These are phyloP conservation scores for Fomitopsis betulina DNA, from an alignment of 1,284 basidiomycete genomes.

Conservation along the genomic window DNA sequence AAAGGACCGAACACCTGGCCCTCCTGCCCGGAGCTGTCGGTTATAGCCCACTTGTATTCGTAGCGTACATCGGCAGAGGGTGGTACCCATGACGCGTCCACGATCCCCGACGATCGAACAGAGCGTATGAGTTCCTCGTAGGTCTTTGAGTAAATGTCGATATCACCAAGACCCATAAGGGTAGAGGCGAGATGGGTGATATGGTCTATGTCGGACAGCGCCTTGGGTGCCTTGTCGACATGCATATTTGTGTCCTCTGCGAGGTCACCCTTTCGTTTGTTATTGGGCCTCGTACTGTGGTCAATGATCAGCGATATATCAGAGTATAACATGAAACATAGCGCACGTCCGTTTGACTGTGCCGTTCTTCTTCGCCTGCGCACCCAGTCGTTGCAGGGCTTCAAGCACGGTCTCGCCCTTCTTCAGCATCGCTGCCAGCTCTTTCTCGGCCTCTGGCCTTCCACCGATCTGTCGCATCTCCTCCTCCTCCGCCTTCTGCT, in stretches of 20 bases:
- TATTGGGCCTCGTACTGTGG: constrained; percentile 23
- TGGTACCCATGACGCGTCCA: constrained; percentile 67
- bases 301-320: neutral
- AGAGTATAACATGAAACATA: neutral
- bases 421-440: constrained; percentile 71
- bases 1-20: constrained; percentile 73
- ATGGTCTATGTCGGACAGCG: constrained; percentile 57
- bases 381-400: constrained; percentile 84
- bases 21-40: constrained; percentile 38
- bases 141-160: constrained; percentile 78
- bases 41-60: constrained; percentile 74
- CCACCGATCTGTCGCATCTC: constrained; percentile 62
- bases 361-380: constrained; percentile 56
- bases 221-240: constrained; percentile 39
- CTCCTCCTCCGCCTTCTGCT: constrained; percentile 68
- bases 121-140: constrained; percentile 79
- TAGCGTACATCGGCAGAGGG: constrained; percentile 72
- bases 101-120: constrained; percentile 65
- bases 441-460: constrained; percentile 62
- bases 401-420: constrained; percentile 90
- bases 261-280: constrained; percentile 30
- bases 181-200: constrained; percentile 81
- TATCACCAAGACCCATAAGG: constrained; percentile 78
- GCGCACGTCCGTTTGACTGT: constrained; percentile 34
- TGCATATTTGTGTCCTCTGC: constrained; percentile 34